phyloP scores from a whole-genome alignment of 371 early-diverging fungal genomes.

The Nosema muscidifuracis region DNA sequence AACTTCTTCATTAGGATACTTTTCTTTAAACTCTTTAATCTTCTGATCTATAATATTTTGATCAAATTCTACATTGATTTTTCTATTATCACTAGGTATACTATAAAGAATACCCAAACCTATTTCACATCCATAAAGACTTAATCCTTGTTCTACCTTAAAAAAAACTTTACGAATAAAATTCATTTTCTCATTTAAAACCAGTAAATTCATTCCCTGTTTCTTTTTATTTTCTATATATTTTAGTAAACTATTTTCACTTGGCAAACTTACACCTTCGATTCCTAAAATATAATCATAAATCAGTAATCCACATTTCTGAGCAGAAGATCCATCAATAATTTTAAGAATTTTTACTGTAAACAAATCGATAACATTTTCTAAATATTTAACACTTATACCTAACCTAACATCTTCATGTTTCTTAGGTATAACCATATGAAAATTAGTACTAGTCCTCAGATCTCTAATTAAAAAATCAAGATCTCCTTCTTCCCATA shows the following conservation, averaged over 20 bases:
- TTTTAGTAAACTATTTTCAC: slow-evolving; percentile 30
- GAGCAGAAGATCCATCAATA: slow-evolving; percentile 38
- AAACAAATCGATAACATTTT: slow-evolving; percentile 24
- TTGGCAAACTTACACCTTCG: slow-evolving; percentile 25
- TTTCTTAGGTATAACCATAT: slow-evolving; percentile 29
- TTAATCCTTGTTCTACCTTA: slow-evolving; percentile 24
- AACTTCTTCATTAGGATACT: not conserved
- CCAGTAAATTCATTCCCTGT: slow-evolving; percentile 20
- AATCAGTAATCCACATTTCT: slow-evolving; percentile 40
- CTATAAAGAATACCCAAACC: slow-evolving; percentile 48
- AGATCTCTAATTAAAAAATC: slow-evolving; percentile 40
- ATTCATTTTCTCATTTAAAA: slow-evolving; percentile 44
- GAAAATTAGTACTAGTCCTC: slow-evolving; percentile 23
- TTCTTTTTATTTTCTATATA: slow-evolving; percentile 36
- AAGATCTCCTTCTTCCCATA: slow-evolving; percentile 41
- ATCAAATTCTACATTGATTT: slow-evolving; percentile 13
- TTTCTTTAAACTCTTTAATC: not conserved
- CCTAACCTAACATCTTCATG: slow-evolving; percentile 29
- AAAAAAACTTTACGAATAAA: slow-evolving; percentile 45
- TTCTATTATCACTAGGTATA: slow-evolving; percentile 22
- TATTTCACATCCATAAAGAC: slow-evolving; percentile 49
- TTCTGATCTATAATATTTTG: not conserved
- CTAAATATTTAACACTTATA: slow-evolving; percentile 46
- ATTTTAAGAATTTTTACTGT: slow-evolving; percentile 42
- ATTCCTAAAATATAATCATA: slow-evolving; percentile 56